Evolutionary conservation across 257 asterid species (phyloP).

Genomic region (Ballota nigra): DNA sequence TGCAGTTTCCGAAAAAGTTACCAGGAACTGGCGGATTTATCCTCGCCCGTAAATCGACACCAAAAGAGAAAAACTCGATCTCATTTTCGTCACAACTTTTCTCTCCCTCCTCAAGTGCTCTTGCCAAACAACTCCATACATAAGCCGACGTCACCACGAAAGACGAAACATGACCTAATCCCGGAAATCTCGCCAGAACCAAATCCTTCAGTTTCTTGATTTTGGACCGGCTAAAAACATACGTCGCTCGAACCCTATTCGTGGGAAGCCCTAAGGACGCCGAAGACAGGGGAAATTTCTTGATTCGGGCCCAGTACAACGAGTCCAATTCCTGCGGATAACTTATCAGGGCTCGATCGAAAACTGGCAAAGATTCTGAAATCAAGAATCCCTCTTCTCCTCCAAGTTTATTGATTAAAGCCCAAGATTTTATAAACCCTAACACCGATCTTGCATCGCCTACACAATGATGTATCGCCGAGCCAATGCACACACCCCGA

Average conservation of each 20-base stretch:
- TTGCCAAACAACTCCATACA: conserved; percentile 35
- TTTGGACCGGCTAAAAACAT: conserved; percentile 13
- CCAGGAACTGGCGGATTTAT: not conserved
- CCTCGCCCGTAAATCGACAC: conserved; percentile 26
- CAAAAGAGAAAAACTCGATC: conserved; percentile 27
- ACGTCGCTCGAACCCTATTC: conserved; percentile 39
- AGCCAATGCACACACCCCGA: conserved; percentile 40
- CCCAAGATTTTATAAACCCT: conserved; percentile 45
- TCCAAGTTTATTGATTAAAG: conserved; percentile 24
- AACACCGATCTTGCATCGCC: conserved; percentile 42
- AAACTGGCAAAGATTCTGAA: not conserved
- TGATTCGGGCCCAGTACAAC: conserved; percentile 1
- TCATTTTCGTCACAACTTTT: not conserved
- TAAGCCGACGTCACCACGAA: conserved; percentile 37
- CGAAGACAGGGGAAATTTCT: not conserved
- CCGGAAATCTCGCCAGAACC: conserved; percentile 22
- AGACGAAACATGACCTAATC: conserved; percentile 28
- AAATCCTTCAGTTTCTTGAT: conserved; percentile 35
- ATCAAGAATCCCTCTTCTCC: not conserved
- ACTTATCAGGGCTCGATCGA: conserved; percentile 24
- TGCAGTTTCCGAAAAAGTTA: conserved; percentile 9
- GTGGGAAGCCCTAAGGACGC: conserved; percentile 24
- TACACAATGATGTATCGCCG: conserved; percentile 30
- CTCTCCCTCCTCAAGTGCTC: not conserved
- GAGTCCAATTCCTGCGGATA: conserved; percentile 26